A percentile compares a stretch with the other conserved stretches of the same genome.
Evolutionary conservation across 257 asterid genomes (phyloP).

Genomic region (Dorcoceras hygrometricum): DNA sequence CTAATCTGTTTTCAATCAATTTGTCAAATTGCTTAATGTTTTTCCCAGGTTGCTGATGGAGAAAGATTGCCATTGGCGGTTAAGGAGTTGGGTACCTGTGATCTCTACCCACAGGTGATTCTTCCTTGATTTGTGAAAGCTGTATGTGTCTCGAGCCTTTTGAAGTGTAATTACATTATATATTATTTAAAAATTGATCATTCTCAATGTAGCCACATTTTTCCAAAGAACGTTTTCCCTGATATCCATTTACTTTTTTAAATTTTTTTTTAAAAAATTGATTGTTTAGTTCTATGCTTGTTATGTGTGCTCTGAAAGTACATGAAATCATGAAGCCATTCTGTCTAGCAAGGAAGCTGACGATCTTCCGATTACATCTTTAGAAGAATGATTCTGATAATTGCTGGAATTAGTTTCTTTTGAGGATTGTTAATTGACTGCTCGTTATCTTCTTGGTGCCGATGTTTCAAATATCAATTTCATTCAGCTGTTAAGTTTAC

Average conservation of each 20-base stretch:
- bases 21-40: constrained; percentile 18
- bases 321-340: too few relatives aligned
- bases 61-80: constrained; percentile 95
- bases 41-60: constrained; percentile 81
- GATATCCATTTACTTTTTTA: constrained; percentile 1
- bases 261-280: not conserved
- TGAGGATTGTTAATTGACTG: constrained; percentile 6
- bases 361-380: not conserved
- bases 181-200: constrained; percentile 9
- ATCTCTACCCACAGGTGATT: constrained; percentile 92
- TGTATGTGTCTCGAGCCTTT: constrained; percentile 8
- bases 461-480: constrained; percentile 18
- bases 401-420: constrained; percentile 5
- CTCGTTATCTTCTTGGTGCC: constrained; percentile 12
- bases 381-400: not conserved
- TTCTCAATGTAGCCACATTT: constrained; percentile 14
- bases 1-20: constrained; percentile 12
- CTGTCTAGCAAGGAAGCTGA: not conserved
- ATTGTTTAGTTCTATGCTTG: not conserved
- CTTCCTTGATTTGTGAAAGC: constrained; percentile 15
- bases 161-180: not conserved
- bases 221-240: constrained; percentile 6
- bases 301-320: not conserved
- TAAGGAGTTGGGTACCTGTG: constrained; percentile 95
- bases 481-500: not conserved